Evolutionary conservation across 2,329 filamentous ascomycete species (phyloP), one percentile per base, ranked within the genome.

Genomic region (Thelonectria discophora): DNA sequence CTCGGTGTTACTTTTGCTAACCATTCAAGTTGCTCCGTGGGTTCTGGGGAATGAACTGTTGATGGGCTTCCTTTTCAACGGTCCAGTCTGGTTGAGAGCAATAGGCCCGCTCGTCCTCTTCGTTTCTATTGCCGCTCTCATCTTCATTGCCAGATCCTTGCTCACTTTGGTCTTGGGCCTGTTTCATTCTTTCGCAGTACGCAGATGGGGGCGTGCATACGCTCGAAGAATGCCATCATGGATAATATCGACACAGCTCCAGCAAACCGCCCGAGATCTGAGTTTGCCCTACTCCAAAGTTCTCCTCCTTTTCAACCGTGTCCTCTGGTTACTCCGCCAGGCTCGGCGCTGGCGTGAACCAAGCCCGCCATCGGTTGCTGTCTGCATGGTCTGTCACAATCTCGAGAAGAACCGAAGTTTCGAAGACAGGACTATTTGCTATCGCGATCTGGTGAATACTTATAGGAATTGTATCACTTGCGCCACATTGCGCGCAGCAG

Each of bases 141-240:
- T 20, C 9, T 48, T 30, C 18, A 51, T 60, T 5, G 20, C 32
- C 30, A 60, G 39, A 12, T 60, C 17, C 7, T 30, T 60, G 20
- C 55, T 60, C 27, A 51, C 58, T 1, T 5, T 50, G 12, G n/a
- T n/a, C 9, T 24, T 60, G 12, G 11, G 17, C 15, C 12, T 37
- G 9, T 13, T 60, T 11, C 51, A 60, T 21, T 51, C 46, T 13
- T 39, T 51, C 42, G 58, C 58, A 4, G 30, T 39, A 12, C 37
- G 30, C 13, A 34, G 12, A 55, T 60, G 58, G 58, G 58, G 51
- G 15, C 51, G 47, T 5, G 58, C 58, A 17, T 60, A 60, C 51
- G 34, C 51, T 1, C 34, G 58, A 20, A 55, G 58, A 9, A 51
- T 60, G 3, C 58, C 58, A 9, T 32, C 12, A 21, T 60, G 58